These are phyloP conservation scores for Mollisia scopiformis DNA, from an alignment of 2,329 filamentous ascomycete species.

Conservation along the genomic window DNA sequence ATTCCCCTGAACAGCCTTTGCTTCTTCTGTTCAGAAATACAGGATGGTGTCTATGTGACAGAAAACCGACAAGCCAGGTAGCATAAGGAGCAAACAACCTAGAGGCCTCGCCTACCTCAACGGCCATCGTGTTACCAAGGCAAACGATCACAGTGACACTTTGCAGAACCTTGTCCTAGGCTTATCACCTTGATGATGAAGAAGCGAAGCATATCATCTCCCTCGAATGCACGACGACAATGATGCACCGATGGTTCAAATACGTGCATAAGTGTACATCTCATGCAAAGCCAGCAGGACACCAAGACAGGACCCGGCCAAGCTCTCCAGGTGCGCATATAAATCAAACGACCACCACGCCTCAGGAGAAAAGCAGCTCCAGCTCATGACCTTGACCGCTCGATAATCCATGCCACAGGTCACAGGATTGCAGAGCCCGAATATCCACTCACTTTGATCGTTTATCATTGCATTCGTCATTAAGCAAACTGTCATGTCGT, in stretches of 20 bases:
- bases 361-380: constrained; percentile 13
- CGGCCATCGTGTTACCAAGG: constrained; percentile 25
- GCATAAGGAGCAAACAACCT: constrained; percentile 32
- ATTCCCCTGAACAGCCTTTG: constrained; percentile 19
- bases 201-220: not conserved
- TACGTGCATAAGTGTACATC: constrained; percentile 22
- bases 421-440: constrained; percentile 20
- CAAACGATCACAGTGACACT: constrained; percentile 14
- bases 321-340: constrained; percentile 11
- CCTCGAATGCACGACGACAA: constrained; percentile 15
- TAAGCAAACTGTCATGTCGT: constrained; percentile 24
- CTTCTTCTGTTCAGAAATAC: constrained; percentile 25
- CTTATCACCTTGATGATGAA: not conserved
- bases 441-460: constrained; percentile 6
- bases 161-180: constrained; percentile 5
- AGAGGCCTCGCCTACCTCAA: constrained; percentile 22
- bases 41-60: constrained; percentile 27
- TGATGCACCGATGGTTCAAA: constrained; percentile 15
- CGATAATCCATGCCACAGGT: constrained; percentile 5
- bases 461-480: constrained; percentile 16
- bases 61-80: constrained; percentile 23
- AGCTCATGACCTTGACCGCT: constrained; percentile 18
- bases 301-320: constrained; percentile 12
- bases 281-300: constrained; percentile 14
- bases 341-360: constrained; percentile 21